These are phyloP conservation scores for Haberlea rhodopensis DNA, from an alignment of 257 asterid species.

Conservation along the genomic window DNA sequence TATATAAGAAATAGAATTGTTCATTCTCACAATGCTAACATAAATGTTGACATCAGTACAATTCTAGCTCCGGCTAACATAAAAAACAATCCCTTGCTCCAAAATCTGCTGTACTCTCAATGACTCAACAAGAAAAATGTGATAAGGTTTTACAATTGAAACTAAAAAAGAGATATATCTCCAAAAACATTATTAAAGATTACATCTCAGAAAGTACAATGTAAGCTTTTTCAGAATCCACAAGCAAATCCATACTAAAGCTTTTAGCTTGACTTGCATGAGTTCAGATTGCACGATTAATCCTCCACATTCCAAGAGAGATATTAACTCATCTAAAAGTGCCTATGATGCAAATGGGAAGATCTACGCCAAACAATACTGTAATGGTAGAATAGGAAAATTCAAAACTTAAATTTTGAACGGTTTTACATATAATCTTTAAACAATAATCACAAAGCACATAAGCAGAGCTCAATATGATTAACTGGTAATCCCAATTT, in stretches of 20 bases:
- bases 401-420: not conserved
- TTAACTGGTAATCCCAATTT: not conserved
- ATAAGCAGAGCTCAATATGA: not conserved
- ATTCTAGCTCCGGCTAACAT: not conserved
- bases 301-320: constrained; percentile 4
- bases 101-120: not conserved
- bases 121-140: constrained; percentile 4
- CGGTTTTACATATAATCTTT: not conserved
- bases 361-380: constrained; percentile 8
- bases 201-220: constrained; percentile 10
- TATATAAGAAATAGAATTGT: not conserved
- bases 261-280: constrained; percentile 9
- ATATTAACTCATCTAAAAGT: constrained; percentile 4
- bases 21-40: not conserved
- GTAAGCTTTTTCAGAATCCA: constrained; percentile 1
- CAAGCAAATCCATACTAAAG: constrained; percentile 1
- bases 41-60: not conserved
- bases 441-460: constrained; percentile 1
- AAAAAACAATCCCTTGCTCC: not conserved
- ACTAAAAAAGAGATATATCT: not conserved
- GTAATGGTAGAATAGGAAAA: not conserved
- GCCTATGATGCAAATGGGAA: not conserved
- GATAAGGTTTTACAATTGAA: not conserved
- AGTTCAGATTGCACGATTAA: constrained; percentile 8
- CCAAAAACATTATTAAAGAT: constrained; percentile 9